Base-by-base conservation (phyloP, 805 yeast genomes). In the Grigorovia transvaalensis region DNA sequence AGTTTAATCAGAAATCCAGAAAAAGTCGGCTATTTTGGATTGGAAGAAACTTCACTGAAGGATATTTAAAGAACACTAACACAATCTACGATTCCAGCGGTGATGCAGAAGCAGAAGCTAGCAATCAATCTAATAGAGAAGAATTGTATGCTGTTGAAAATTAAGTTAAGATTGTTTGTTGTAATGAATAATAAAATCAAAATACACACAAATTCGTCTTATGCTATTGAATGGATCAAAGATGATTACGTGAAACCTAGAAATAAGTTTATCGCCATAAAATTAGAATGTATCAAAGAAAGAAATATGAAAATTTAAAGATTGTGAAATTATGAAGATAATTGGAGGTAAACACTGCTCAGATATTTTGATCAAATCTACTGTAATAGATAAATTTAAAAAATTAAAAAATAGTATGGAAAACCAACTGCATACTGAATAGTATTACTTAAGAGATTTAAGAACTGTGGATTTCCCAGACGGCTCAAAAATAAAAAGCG, bases 61-160 rank as follows among this genome's bases (percentile, higher is more conserved):
- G 30, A 1, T 49, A 44, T 35, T 49, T 47, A n/a, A 44, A 49
- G 47, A 44, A 19, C 19, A 44, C 47, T 19, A 30, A 29, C 9
- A 44, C 44, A 7, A n/a, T 44, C 1, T 49, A 47, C 35, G 51
- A 49, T n/a, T 23, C 40, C 0, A 17, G 40, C 1, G 50, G 46
- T 3, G 50, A 48, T 30, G 33, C 47, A 11, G 43, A 49, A 20
- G 15, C 44, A 1, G 51, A 49, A 44, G 51, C 51, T 4, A 20
- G 51, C 51, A 12, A 20, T 49, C 1, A 44, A 49, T 17, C 13
- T 15, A 13, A 35, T 27, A 13, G 51, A 49, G 11, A 49, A 49
- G 35, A 2, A 17, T 18, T 46, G 29, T 4, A 15, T 33, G 4
- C 18, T 46, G 15, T 19, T 46, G 23, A 46, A 35, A 19, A 12